Evolutionary conservation across 768 basidiomycete species (phyloP), one percentile per base, ranked within the genome.

Genomic region (Tylopilus sp.): DNA sequence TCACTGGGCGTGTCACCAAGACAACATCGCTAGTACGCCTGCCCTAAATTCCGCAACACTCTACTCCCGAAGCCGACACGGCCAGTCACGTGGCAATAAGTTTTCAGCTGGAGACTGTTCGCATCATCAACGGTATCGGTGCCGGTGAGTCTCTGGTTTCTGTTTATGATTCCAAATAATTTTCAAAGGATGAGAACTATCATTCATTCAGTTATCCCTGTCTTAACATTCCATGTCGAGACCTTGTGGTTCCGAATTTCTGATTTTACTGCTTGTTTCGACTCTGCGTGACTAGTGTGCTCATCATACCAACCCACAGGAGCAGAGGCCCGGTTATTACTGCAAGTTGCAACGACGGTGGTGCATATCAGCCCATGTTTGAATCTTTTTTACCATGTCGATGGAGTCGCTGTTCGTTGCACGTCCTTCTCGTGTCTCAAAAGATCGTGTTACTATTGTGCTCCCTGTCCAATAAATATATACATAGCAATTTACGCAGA

Each of bases 121-220:
- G 8, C 25, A 8, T 26, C 25, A 4, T 26, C 25, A 8, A 26
- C 8, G 25, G 25, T 8, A 26, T 26, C 4, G 5, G 8, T 26
- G 8, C 8, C 25, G 40, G 40, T 41, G 13, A 41, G 40, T 7
- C 9, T 9, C 25, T 9, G 7, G 40, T 13, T 15, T 13, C 31
- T 3, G 2, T 18, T 36, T 36, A 36, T 33, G 4, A 36, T 18
- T 7, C n/a, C 8, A n/a, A n/a, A 36, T 17, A 18, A 17, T n/a
- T 36, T 35, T 15, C n/a, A 13, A 17, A 26, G 28, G 63, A 64
- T 65, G 63, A 64, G 50, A 28, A 59, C 33, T 25, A 17, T 48
- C 21, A 28, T 53, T 45, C 48, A n/a, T 57, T 65, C 63, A 65
- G 63, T 64, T 64, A 64, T 64, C 64, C 63, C 63, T 64, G 63